These are phyloP conservation scores for Leccinum subgranulosum DNA, from an alignment of 768 basidiomycete species.

Conservation along the genomic window DNA sequence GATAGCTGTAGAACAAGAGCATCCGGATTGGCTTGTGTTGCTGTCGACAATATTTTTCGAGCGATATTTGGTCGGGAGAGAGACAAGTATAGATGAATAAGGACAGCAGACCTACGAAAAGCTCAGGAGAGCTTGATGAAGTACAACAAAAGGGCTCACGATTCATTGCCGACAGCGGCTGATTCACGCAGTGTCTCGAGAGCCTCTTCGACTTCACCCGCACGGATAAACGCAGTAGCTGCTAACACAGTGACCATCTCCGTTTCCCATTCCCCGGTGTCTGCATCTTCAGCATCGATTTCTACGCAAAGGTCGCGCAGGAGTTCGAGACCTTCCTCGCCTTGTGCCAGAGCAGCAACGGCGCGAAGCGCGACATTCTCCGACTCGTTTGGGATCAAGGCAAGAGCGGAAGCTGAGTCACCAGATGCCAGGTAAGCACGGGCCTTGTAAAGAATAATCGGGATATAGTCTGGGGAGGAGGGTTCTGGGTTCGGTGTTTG, in stretches of 20 bases:
- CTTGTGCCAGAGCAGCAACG: conserved; percentile 64
- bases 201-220: conserved; percentile 89
- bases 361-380: conserved; percentile 72
- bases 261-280: conserved; percentile 65
- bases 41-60: conserved; percentile 78
- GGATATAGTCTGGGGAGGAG: conserved; percentile 60
- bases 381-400: conserved; percentile 52
- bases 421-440: conserved; percentile 74
- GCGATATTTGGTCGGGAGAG: conserved; percentile 86
- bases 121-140: background rate
- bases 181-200: conserved; percentile 77
- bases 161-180: conserved; percentile 79
- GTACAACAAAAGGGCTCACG: conserved; percentile 47
- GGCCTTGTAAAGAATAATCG: conserved; percentile 71
- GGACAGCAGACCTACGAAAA: conserved; percentile 64
- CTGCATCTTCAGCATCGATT: conserved; percentile 71
- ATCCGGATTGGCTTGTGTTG: conserved; percentile 86
- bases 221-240: conserved; percentile 81
- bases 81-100: conserved; percentile 87
- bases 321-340: conserved; percentile 68
- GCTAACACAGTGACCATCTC: conserved; percentile 74
- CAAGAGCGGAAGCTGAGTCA: conserved; percentile 52
- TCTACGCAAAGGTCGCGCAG: conserved; percentile 85
- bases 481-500: conserved; percentile 54
- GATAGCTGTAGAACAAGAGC: conserved; percentile 86